A percentile compares a stretch with the other conserved stretches of the same genome.
These are phyloP conservation scores for Phyllostachys edulis DNA, from an alignment of 176 grass and related monocot genomes.

Conservation along the genomic window DNA sequence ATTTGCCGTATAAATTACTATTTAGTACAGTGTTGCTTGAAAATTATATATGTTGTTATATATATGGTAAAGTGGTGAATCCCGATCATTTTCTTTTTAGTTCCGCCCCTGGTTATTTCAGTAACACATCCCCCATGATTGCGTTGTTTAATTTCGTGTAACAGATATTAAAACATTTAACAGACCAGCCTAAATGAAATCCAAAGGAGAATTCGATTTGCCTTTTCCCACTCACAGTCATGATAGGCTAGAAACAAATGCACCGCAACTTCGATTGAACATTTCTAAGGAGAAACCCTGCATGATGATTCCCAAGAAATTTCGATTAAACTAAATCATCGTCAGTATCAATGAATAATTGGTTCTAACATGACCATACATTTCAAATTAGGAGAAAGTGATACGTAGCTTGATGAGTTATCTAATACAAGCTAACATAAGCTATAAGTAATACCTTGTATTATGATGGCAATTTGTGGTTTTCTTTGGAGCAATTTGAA, in stretches of 20 bases:
- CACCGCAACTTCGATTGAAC: constrained; percentile 50
- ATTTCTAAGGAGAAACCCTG: constrained; percentile 66
- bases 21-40: too few relatives aligned
- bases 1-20: too few relatives aligned
- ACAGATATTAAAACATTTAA: background rate
- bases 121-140: background rate
- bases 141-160: background rate
- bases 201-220: background rate
- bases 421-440: constrained; percentile 1
- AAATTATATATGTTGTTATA: too few relatives aligned
- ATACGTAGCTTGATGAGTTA: background rate
- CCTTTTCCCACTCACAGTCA: background rate
- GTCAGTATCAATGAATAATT: constrained; percentile 9
- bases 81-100: too few relatives aligned
- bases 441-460: background rate
- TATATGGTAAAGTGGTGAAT: too few relatives aligned
- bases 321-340: constrained; percentile 32
- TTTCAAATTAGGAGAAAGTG: background rate
- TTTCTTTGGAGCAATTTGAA: background rate
- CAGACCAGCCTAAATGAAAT: background rate
- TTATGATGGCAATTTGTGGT: background rate
- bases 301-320: constrained; percentile 39
- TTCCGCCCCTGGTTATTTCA: background rate
- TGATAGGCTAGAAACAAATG: constrained; percentile 34
- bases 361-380: background rate